phyloP scores from a whole-genome alignment of 1,284 basidiomycete genomes.

The Salmacisia buchloeana region DNA sequence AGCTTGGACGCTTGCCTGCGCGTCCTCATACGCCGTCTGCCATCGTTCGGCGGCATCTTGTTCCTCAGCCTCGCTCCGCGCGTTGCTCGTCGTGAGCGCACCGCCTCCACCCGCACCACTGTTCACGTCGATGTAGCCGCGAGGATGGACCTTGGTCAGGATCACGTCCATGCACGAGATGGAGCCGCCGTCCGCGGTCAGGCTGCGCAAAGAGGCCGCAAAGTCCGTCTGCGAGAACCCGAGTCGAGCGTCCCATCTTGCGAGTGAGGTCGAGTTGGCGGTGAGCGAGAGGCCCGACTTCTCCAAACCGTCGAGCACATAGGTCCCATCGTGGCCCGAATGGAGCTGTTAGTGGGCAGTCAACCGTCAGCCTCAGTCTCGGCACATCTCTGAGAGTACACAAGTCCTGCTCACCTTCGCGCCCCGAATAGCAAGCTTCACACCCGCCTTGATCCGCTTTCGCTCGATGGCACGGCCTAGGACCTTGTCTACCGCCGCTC shows the following conservation, averaged over 20 bases:
- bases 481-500: constrained; percentile 67
- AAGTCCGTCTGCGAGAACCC: constrained; percentile 66
- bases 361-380: background rate
- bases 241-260: constrained; percentile 78
- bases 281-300: constrained; percentile 63
- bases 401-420: constrained; percentile 61
- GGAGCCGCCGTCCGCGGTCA: constrained; percentile 74
- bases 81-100: constrained; percentile 42
- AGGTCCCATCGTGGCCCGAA: constrained; percentile 61
- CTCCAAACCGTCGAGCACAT: constrained; percentile 74
- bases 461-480: constrained; percentile 66
- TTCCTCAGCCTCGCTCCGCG: constrained; percentile 52
- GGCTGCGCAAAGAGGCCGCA: constrained; percentile 69
- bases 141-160: constrained; percentile 60
- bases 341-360: constrained; percentile 15
- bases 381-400: background rate
- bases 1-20: constrained; percentile 53
- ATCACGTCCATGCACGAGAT: constrained; percentile 72
- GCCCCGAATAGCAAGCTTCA: constrained; percentile 74
- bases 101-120: constrained; percentile 57
- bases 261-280: constrained; percentile 79
- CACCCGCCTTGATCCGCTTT: constrained; percentile 67
- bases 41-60: constrained; percentile 60
- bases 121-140: constrained; percentile 50
- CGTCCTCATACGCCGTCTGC: constrained; percentile 65